Evolutionary conservation across 306 rosid genomes (phyloP).

Genomic region (Glycine tomentella): DNA sequence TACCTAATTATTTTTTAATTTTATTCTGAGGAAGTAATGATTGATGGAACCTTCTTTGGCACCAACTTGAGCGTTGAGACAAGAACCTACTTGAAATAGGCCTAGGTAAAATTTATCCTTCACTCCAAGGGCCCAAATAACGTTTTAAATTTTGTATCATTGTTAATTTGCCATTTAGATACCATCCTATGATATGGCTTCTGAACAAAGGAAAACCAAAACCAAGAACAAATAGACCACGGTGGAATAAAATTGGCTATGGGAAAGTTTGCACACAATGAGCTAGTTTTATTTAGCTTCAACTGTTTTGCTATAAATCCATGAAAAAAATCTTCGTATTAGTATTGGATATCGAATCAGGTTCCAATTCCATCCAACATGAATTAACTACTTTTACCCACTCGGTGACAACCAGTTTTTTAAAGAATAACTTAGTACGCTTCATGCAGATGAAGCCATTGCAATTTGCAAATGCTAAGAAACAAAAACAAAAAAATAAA

Average conservation of each 20-base stretch:
- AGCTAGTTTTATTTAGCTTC: slow-evolving; percentile 8
- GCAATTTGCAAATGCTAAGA: not conserved
- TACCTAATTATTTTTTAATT: slow-evolving; percentile 31
- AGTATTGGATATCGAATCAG: slow-evolving; percentile 6
- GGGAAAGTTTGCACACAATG: not conserved
- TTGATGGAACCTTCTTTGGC: slow-evolving; percentile 13
- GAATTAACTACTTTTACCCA: slow-evolving; percentile 46
- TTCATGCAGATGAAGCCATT: slow-evolving; percentile 41
- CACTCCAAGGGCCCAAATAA: not conserved
- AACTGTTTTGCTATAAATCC: not conserved
- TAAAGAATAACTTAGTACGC: not conserved
- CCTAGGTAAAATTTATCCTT: slow-evolving; percentile 8
- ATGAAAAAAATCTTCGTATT: slow-evolving; percentile 1
- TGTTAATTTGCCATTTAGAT: slow-evolving; percentile 21
- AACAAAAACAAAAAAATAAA: not conserved
- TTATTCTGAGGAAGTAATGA: slow-evolving; percentile 3
- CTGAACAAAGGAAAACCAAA: slow-evolving; percentile 22
- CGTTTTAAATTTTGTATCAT: not conserved
- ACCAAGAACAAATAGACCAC: slow-evolving; percentile 4
- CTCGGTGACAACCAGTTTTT: slow-evolving; percentile 16
- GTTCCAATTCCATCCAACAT: slow-evolving; percentile 41
- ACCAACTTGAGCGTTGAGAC: slow-evolving; percentile 13
- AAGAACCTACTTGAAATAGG: slow-evolving; percentile 1
- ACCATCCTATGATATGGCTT: slow-evolving; percentile 9
- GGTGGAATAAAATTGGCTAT: slow-evolving; percentile 1